Percentiles rank a stretch among this genome's conserved stretches.
phyloP scores from a whole-genome alignment of 108 stramenopile genomes.

The Licmophora abbreviata region DNA sequence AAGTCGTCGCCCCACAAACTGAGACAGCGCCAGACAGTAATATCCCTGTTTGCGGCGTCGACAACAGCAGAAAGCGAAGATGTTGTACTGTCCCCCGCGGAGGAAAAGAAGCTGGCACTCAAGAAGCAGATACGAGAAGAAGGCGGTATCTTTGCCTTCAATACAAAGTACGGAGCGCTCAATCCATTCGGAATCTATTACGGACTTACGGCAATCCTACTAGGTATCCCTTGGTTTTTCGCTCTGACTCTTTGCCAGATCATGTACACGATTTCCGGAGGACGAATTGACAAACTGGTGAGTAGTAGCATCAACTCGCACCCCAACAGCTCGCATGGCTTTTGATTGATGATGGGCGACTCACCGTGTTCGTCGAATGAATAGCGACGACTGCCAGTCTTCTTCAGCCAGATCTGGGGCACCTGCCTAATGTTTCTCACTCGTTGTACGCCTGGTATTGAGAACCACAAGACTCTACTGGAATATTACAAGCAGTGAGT shows the following conservation, averaged over 20 bases:
- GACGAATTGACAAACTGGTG: constrained; percentile 50
- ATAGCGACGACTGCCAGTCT: constrained; percentile 46
- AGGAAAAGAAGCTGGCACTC: constrained; percentile 20
- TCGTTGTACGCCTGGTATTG: constrained; percentile 47
- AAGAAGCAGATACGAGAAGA: constrained; percentile 1
- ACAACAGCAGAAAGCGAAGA: not conserved
- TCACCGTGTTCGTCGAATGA: not conserved
- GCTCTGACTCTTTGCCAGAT: constrained; percentile 41
- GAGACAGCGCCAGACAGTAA: too few species aligned
- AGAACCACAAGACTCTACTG: constrained; percentile 39
- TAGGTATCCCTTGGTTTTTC: constrained; percentile 72
- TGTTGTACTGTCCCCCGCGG: not conserved
- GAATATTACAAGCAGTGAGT: constrained; percentile 54
- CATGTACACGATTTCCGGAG: constrained; percentile 47
- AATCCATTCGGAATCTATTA: constrained; percentile 81
- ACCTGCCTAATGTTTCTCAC: constrained; percentile 52
- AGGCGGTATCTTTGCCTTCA: constrained; percentile 53
- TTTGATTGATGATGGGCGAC: too few species aligned
- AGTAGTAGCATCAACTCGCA: constrained; percentile 2
- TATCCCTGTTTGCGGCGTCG: not conserved
- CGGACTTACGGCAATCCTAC: constrained; percentile 50
- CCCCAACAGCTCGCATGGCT: too few species aligned
- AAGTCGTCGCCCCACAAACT: too few species aligned
- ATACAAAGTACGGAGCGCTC: constrained; percentile 73
- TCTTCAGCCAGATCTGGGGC: constrained; percentile 79